Evolutionary conservation across 768 basidiomycete species (phyloP).

Genomic region (Boletus sensibilis): DNA sequence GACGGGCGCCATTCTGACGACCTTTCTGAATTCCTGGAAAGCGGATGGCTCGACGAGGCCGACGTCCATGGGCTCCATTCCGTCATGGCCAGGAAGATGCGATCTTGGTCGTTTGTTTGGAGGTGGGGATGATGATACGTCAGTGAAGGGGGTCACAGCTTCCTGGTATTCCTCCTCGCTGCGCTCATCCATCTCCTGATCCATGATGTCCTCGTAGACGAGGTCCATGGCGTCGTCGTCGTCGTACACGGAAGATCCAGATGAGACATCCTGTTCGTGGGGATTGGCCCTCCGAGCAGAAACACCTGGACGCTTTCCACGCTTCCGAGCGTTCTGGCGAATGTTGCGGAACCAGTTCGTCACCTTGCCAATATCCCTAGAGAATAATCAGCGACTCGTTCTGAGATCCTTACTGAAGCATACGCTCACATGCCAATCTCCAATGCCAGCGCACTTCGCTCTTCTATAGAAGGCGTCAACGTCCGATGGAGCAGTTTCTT

Average conservation of each 20-base stretch:
- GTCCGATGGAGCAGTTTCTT: conserved; percentile 69
- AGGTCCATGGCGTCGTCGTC: conserved; percentile 52
- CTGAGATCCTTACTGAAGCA: not conserved
- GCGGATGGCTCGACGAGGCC: conserved; percentile 40
- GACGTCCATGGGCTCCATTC: conserved; percentile 32
- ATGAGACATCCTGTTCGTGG: conserved; percentile 51
- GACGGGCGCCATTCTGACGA: conserved; percentile 24
- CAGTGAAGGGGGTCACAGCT: conserved; percentile 70
- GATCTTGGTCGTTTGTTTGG: conserved; percentile 32
- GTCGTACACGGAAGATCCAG: conserved; percentile 50
- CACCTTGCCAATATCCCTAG: conserved; percentile 77
- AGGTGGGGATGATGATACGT: conserved; percentile 42
- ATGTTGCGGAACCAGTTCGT: conserved; percentile 89
- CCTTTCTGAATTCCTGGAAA: conserved; percentile 52
- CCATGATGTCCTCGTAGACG: conserved; percentile 42
- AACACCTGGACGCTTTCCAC: conserved; percentile 50
- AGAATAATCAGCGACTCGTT: conserved; percentile 15
- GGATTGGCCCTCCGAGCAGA: conserved; percentile 35
- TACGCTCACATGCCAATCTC: conserved; percentile 73
- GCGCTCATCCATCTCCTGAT: conserved; percentile 47
- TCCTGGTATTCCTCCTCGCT: conserved; percentile 76
- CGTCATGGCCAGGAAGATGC: conserved; percentile 32
- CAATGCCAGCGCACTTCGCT: conserved; percentile 67
- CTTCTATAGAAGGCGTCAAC: conserved; percentile 74
- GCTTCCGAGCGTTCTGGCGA: conserved; percentile 76